These are phyloP conservation scores for Exophiala lecanii-corni DNA, from an alignment of 2,329 filamentous ascomycete species.

Conservation along the genomic window DNA sequence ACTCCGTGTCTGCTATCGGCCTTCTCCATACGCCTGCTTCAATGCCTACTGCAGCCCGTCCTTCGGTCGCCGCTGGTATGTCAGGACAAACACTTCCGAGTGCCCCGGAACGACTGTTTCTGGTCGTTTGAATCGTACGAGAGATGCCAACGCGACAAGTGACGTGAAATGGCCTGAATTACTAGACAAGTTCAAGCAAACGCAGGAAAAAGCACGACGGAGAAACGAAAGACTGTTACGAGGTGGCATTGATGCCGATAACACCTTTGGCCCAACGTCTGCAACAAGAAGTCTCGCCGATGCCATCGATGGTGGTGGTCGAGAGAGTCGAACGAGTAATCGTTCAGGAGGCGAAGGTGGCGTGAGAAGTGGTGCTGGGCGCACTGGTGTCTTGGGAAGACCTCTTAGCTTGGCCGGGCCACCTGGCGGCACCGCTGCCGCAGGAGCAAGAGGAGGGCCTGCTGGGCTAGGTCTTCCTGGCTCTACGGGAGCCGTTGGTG, in stretches of 20 bases:
- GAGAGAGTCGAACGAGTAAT: constrained; percentile 17
- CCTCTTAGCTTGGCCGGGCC: constrained; percentile 13
- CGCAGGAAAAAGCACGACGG: constrained; percentile 74
- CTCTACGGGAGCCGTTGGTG: constrained; percentile 4
- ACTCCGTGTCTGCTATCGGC: constrained; percentile 94
- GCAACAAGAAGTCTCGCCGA: background rate
- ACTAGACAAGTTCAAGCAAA: constrained; percentile 86
- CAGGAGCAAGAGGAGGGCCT: constrained; percentile 12
- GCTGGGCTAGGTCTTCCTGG: constrained; percentile 3
- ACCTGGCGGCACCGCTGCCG: constrained; percentile 3
- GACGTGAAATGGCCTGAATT: constrained; percentile 88
- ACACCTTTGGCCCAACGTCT: constrained; percentile 1
- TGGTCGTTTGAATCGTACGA: constrained; percentile 17
- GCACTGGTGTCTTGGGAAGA: constrained; percentile 7
- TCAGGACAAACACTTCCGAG: constrained; percentile 9
- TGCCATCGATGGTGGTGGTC: constrained; percentile 7
- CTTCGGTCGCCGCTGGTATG: constrained; percentile 21
- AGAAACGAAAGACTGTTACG: constrained; percentile 23
- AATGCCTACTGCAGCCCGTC: constrained; percentile 27
- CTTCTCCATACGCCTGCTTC: constrained; percentile 75
- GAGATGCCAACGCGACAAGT: constrained; percentile 13
- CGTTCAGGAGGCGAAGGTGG: constrained; percentile 10
- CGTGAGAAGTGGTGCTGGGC: constrained; percentile 1
- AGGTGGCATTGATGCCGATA: constrained; percentile 19
- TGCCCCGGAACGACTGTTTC: constrained; percentile 6